These are phyloP conservation scores for Ascochyta lentis DNA, from an alignment of 2,329 filamentous ascomycete genomes.

Conservation along the genomic window DNA sequence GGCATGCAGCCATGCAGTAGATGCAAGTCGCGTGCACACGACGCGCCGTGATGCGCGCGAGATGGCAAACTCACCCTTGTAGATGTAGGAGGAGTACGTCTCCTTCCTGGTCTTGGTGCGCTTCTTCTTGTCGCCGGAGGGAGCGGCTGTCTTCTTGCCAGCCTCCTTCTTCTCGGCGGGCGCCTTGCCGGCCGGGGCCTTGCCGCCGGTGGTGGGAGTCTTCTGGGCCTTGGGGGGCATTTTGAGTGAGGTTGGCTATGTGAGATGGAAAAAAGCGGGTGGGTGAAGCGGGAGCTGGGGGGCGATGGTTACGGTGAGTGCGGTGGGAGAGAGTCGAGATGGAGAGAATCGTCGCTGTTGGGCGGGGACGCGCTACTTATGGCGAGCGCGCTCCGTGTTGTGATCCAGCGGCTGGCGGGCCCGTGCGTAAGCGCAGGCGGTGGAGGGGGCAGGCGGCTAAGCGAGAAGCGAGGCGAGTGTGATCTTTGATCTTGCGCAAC, in stretches of 20 bases:
- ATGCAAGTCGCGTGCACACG: slow-evolving; percentile 10
- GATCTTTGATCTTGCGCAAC: slow-evolving; percentile 39
- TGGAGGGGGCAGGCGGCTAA: slow-evolving; percentile 21
- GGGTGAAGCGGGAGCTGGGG: slow-evolving; percentile 29
- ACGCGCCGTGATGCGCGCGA: slow-evolving; percentile 16
- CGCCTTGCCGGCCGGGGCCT: slow-evolving; percentile 81
- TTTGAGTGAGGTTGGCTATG: slow-evolving; percentile 51
- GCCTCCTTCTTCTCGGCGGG: slow-evolving; percentile 99
- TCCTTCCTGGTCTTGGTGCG: slow-evolving; percentile 99
- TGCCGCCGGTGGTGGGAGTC: slow-evolving; percentile 92
- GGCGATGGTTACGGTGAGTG: slow-evolving; percentile 33
- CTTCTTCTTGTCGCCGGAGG: slow-evolving; percentile 99
- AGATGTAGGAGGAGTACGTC: slow-evolving; percentile 99
- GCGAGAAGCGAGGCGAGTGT: slow-evolving; percentile 27
- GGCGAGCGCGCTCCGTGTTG: slow-evolving; percentile 49
- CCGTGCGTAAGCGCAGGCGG: slow-evolving; percentile 30
- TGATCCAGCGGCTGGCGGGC: slow-evolving; percentile 45
- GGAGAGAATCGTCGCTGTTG: slow-evolving; percentile 49
- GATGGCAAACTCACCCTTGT: slow-evolving; percentile 79
- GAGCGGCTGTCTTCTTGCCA: slow-evolving; percentile 96
- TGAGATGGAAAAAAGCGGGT: slow-evolving; percentile 17
- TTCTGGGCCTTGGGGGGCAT: slow-evolving; percentile 99
- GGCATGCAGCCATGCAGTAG: not conserved
- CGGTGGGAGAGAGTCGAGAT: slow-evolving; percentile 47
- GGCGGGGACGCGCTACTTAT: slow-evolving; percentile 53